Conservation (phyloP, 2,329 filamentous ascomycete species). For the Lanzia echinophila region DNA sequence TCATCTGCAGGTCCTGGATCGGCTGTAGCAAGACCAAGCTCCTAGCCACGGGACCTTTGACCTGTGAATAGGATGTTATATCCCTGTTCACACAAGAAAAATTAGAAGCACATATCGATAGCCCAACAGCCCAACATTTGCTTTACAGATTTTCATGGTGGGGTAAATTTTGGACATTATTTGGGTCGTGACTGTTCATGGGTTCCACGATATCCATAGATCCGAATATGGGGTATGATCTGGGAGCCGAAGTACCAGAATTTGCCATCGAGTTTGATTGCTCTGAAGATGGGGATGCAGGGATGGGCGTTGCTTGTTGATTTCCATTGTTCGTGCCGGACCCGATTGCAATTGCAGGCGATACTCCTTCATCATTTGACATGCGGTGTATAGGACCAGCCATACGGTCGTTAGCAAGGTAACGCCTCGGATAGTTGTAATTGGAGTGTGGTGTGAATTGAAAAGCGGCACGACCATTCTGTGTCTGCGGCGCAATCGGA, state of each 20-base stretch:
- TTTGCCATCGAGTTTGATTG: background rate
- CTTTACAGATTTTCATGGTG: background rate
- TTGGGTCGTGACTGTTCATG: background rate
- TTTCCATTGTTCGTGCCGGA: background rate
- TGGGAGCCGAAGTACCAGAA: background rate
- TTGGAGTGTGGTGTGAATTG: constrained; percentile 3
- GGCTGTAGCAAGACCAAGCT: too few relatives aligned
- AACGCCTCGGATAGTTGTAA: background rate
- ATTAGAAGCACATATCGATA: too few relatives aligned
- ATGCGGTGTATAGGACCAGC: background rate
- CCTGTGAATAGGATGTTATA: too few relatives aligned
- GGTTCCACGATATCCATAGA: background rate
- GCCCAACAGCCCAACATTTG: too few relatives aligned
- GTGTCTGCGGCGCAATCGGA: constrained; percentile 5
- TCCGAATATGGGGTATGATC: background rate
- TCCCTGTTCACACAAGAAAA: too few relatives aligned
- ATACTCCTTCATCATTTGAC: background rate
- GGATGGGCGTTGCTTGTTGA: background rate
- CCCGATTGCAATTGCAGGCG: constrained; percentile 2
- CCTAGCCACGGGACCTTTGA: too few relatives aligned
- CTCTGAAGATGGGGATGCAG: background rate
- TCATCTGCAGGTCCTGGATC: too few relatives aligned
- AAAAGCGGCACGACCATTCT: constrained; percentile 2
- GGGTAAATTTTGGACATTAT: background rate
- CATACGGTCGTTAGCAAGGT: background rate